Evolutionary conservation across 2,329 filamentous ascomycete genomes (phyloP).

Genomic region (Monosporascus sp.): DNA sequence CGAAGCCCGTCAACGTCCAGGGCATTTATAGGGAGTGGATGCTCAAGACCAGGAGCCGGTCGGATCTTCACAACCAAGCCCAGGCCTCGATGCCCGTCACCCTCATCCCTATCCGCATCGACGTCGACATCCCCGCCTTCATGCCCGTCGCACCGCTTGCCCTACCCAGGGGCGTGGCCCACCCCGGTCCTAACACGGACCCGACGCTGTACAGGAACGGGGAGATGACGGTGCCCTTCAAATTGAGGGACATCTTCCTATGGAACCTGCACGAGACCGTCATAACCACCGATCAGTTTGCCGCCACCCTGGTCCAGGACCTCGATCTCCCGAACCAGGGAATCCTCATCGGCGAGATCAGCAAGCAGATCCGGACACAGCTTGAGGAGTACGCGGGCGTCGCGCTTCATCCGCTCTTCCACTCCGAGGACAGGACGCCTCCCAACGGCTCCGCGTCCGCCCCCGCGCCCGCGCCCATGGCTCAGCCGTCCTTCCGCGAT

Average conservation of each 20-base stretch:
- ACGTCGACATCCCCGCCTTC: conserved; percentile 83
- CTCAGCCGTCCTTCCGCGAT: conserved; percentile 23
- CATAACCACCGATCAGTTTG: conserved; percentile 93
- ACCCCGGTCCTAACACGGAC: conserved; percentile 56
- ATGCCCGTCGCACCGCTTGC: conserved; percentile 61
- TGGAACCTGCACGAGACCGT: conserved; percentile 97
- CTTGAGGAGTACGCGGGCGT: conserved; percentile 94
- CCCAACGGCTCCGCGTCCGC: conserved; percentile 13
- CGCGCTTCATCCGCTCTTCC: conserved; percentile 87
- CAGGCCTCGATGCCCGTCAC: conserved; percentile 78
- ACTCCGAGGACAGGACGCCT: conserved; percentile 39
- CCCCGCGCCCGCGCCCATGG: conserved; percentile 8
- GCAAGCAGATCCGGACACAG: conserved; percentile 90
- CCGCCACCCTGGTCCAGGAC: conserved; percentile 84
- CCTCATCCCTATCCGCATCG: conserved; percentile 91
- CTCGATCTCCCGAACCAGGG: conserved; percentile 79
- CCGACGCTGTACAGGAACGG: conserved; percentile 69
- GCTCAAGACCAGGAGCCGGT: conserved; percentile 60
- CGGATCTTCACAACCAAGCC: conserved; percentile 56
- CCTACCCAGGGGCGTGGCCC: conserved; percentile 57
- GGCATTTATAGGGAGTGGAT: conserved; percentile 96
- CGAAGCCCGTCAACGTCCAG: conserved; percentile 74
- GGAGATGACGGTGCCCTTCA: conserved; percentile 76
- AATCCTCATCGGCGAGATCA: conserved; percentile 70
- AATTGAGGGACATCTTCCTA: conserved; percentile 89